A percentile compares a stretch with the other conserved stretches of the same genome.
phyloP scores from a whole-genome alignment of 2,329 filamentous ascomycete species.

The Simplicillium aogashimaense region DNA sequence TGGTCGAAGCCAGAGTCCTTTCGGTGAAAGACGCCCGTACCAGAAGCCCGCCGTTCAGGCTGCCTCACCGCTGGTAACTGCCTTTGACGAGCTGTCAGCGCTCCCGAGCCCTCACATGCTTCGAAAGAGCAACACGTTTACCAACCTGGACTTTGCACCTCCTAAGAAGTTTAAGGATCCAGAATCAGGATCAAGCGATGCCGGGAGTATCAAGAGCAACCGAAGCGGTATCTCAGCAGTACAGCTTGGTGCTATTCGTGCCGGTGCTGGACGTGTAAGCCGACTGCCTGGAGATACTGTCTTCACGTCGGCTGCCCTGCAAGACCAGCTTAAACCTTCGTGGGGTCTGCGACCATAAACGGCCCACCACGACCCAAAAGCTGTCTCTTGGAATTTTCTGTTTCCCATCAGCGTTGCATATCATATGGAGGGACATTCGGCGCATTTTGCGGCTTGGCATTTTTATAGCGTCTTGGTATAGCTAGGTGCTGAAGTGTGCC shows the following conservation, averaged over 20 bases:
- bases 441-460: no score
- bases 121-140: constrained; percentile 71
- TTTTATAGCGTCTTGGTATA: no score
- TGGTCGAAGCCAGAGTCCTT: constrained; percentile 57
- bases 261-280: constrained; percentile 78
- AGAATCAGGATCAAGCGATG: constrained; percentile 48
- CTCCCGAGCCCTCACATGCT: constrained; percentile 80
- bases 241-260: constrained; percentile 63
- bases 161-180: constrained; percentile 61
- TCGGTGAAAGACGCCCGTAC: constrained; percentile 61
- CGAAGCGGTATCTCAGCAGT: constrained; percentile 61
- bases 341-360: constrained; percentile 43
- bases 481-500: no score
- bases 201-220: constrained; percentile 58
- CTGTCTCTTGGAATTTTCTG: no score
- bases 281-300: constrained; percentile 74
- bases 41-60: constrained; percentile 55
- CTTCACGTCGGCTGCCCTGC: constrained; percentile 62
- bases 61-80: constrained; percentile 68
- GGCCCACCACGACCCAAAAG: not conserved
- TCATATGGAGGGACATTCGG: no score
- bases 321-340: constrained; percentile 47
- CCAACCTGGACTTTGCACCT: constrained; percentile 70
- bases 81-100: constrained; percentile 76
- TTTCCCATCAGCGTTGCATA: no score